phyloP scores from a whole-genome alignment of 768 basidiomycete species.

The Boletus sp. region DNA sequence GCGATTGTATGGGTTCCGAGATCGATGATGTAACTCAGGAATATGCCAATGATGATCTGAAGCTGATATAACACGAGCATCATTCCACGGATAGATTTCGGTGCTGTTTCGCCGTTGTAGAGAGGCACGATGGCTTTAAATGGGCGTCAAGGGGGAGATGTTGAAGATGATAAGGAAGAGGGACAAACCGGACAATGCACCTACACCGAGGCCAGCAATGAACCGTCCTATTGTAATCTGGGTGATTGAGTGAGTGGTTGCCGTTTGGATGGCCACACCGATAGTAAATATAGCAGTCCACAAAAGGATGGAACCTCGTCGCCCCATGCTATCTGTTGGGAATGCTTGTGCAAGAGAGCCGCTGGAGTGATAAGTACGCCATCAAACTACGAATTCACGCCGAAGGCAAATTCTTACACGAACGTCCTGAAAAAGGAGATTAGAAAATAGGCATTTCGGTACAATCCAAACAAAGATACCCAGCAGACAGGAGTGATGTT shows the following conservation, averaged over 20 bases:
- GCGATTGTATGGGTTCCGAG: slow-evolving; percentile 10
- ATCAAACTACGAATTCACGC: not conserved
- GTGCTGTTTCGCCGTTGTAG: slow-evolving; percentile 77
- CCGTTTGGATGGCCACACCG: slow-evolving; percentile 13
- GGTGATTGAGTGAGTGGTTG: slow-evolving; percentile 10
- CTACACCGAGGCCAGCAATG: slow-evolving; percentile 13
- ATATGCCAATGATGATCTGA: slow-evolving; percentile 68
- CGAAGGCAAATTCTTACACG: not conserved
- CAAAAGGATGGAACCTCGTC: slow-evolving; percentile 11
- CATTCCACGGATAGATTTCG: slow-evolving; percentile 68
- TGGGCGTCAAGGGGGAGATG: not conserved
- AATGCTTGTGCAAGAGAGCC: slow-evolving; percentile 63
- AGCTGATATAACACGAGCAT: slow-evolving; percentile 73
- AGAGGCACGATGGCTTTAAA: slow-evolving; percentile 53
- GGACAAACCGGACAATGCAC: slow-evolving; percentile 11
- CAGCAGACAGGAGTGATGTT: slow-evolving; percentile 15
- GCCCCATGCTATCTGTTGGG: slow-evolving; percentile 16
- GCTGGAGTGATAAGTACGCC: slow-evolving; percentile 20
- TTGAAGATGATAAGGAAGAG: not conserved
- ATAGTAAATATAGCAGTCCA: slow-evolving; percentile 15
- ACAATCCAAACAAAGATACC: not conserved
- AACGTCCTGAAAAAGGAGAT: slow-evolving; percentile 7
- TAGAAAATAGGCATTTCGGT: too few relatives aligned
- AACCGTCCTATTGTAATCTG: slow-evolving; percentile 15
- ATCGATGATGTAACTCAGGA: slow-evolving; percentile 68